These are phyloP conservation scores for Carnegiea gigantea DNA, from an alignment of 179 eudicot species.

Conservation along the genomic window DNA sequence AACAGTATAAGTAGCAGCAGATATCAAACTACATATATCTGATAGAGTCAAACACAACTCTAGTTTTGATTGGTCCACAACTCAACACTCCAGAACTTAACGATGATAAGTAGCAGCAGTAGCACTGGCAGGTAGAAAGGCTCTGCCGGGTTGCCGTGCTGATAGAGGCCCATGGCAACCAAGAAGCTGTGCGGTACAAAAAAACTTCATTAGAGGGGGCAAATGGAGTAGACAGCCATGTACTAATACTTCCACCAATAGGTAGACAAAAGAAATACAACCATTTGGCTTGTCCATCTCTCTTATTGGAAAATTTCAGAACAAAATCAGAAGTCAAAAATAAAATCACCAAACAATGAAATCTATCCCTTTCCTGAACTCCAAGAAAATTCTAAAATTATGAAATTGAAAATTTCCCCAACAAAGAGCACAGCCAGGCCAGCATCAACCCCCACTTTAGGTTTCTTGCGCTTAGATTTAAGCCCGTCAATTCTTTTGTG, in stretches of 20 bases:
- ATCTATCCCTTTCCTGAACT: not conserved
- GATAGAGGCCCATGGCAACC: conserved; percentile 65
- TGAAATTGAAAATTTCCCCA: not conserved
- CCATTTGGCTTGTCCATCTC: not conserved
- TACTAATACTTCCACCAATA: not conserved
- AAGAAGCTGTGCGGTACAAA: conserved; percentile 45
- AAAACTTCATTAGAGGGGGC: no score
- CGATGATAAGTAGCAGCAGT: not conserved
- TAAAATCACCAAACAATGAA: not conserved
- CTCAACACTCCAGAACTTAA: not conserved
- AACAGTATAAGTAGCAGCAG: not conserved
- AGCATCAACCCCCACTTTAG: not conserved
- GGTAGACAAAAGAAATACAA: not conserved
- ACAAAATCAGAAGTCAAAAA: not conserved
- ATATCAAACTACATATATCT: not conserved
- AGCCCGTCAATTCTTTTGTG: not conserved
- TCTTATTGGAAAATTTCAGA: not conserved
- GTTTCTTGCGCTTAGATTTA: no score
- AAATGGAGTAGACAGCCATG: not conserved
- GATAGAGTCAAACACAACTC: not conserved
- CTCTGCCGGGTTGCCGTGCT: conserved; percentile 52
- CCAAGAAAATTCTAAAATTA: not conserved
- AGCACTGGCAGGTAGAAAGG: conserved; percentile 35
- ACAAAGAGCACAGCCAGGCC: not conserved
- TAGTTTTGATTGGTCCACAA: not conserved